Conservation (phyloP, 352 stramenopile genomes). For the Globisporangium apiculatum region DNA sequence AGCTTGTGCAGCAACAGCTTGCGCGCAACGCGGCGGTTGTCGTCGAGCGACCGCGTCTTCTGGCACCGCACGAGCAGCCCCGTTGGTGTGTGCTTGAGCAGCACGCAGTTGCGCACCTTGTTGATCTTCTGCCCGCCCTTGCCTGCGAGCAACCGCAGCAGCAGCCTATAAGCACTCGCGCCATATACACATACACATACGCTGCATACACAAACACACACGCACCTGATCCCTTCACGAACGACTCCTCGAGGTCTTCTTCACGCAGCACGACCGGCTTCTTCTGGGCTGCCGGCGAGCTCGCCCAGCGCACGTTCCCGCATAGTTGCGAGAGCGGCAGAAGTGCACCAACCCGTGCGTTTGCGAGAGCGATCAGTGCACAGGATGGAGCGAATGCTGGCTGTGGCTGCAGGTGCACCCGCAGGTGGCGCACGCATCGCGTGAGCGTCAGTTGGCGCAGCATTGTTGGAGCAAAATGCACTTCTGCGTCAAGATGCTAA, state of each 20-base stretch:
- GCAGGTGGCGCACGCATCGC: not conserved
- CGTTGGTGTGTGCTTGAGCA: constrained; percentile 79
- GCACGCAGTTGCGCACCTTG: constrained; percentile 87
- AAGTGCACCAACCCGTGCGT: not conserved
- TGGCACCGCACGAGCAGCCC: constrained; percentile 71
- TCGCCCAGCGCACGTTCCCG: constrained; percentile 1
- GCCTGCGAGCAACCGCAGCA: constrained; percentile 16
- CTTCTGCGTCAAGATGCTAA: no score
- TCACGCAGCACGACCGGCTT: constrained; percentile 37
- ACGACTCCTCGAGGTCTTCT: constrained; percentile 69
- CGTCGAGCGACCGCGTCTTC: constrained; percentile 73
- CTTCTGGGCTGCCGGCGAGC: constrained; percentile 1
- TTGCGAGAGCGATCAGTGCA: not conserved
- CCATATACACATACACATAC: not conserved
- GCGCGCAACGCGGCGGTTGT: constrained; percentile 66
- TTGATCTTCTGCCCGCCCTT: constrained; percentile 91
- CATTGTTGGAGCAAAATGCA: not conserved
- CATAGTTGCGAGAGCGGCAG: not conserved
- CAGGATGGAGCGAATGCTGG: not conserved
- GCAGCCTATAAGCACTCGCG: not conserved
- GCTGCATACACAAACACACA: not conserved
- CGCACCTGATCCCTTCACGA: constrained; percentile 79
- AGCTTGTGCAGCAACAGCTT: constrained; percentile 69
- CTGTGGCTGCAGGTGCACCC: not conserved
- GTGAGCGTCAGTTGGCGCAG: not conserved